Percentiles rank a stretch among this genome's conserved stretches.
These are phyloP conservation scores for Alliaria petiolata DNA, from an alignment of 345 rosid genomes.

Conservation along the genomic window DNA sequence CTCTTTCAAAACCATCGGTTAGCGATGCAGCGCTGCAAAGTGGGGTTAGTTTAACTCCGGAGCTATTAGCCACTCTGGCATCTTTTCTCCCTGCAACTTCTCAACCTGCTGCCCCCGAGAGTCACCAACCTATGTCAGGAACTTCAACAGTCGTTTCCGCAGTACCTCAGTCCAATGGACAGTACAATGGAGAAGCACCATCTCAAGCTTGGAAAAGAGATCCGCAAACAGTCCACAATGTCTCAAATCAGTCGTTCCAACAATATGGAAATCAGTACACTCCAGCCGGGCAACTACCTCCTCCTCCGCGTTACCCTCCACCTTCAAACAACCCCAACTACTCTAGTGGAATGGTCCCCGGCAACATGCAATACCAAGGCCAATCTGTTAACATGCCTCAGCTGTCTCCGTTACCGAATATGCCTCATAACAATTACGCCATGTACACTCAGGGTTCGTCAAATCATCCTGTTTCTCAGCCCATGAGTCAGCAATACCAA, in stretches of 20 bases:
- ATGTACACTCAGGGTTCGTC: conserved; percentile 44
- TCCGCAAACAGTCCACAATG: conserved; percentile 38
- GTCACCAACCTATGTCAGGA: conserved; percentile 44
- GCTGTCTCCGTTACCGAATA: conserved; percentile 44
- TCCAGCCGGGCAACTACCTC: conserved; percentile 44
- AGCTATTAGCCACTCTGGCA: conserved; percentile 77
- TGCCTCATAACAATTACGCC: conserved; percentile 31
- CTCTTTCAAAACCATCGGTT: conserved; percentile 38
- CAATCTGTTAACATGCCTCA: conserved; percentile 46
- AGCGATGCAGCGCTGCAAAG: neutral
- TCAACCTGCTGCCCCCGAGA: conserved; percentile 46
- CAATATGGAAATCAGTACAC: conserved; percentile 54
- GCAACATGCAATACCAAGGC: conserved; percentile 47
- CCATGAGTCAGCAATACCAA: conserved; percentile 59
- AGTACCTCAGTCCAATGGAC: conserved; percentile 30
- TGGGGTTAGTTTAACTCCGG: conserved; percentile 75
- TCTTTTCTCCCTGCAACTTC: conserved; percentile 59
- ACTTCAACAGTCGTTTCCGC: conserved; percentile 39
- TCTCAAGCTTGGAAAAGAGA: conserved; percentile 57
- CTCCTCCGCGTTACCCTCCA: conserved; percentile 40
- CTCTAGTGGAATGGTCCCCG: conserved; percentile 37
- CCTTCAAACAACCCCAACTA: conserved; percentile 40
- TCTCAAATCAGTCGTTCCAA: conserved; percentile 41
- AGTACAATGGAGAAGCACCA: conserved; percentile 35
- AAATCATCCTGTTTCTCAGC: conserved; percentile 46